Evolutionary conservation across 805 yeast species (phyloP).

Genomic region (Nakazawaea wyomingensis): DNA sequence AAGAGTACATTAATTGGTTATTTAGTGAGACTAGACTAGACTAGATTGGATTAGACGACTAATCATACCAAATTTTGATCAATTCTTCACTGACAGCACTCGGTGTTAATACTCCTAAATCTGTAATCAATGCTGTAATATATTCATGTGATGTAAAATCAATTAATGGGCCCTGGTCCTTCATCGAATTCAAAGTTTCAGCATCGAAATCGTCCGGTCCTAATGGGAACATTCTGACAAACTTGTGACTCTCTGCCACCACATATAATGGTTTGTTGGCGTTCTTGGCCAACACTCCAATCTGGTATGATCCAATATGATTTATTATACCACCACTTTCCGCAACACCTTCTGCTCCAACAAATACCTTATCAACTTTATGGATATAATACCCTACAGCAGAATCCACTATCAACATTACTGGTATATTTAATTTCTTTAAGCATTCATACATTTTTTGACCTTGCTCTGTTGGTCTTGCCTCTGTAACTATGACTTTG

Average conservation of each 20-base stretch:
- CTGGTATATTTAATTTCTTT: constrained; percentile 74
- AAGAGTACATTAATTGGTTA: constrained; percentile 28
- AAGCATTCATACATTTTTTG: constrained; percentile 63
- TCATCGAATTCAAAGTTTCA: constrained; percentile 35
- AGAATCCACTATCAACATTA: constrained; percentile 80
- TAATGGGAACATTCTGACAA: constrained; percentile 92
- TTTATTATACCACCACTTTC: constrained; percentile 98
- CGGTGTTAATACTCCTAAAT: constrained; percentile 93
- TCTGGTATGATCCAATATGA: constrained; percentile 90
- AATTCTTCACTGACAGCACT: constrained; percentile 98
- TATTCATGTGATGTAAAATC: constrained; percentile 97
- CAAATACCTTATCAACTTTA: constrained; percentile 86
- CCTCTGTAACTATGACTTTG: constrained; percentile 88
- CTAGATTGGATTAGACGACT: background rate
- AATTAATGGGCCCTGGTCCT: constrained; percentile 50
- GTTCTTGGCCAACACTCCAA: constrained; percentile 85
- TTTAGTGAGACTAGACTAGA: constrained; percentile 18
- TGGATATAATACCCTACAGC: constrained; percentile 92
- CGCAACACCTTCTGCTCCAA: constrained; percentile 99
- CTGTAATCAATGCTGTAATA: constrained; percentile 93
- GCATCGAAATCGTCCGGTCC: constrained; percentile 83
- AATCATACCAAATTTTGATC: constrained; percentile 97
- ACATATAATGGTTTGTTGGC: constrained; percentile 93
- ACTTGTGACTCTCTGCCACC: constrained; percentile 91
- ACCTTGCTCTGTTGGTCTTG: constrained; percentile 80